phyloP scores from a whole-genome alignment of 169 alveolate genomes.

The Perkinsus olseni region DNA sequence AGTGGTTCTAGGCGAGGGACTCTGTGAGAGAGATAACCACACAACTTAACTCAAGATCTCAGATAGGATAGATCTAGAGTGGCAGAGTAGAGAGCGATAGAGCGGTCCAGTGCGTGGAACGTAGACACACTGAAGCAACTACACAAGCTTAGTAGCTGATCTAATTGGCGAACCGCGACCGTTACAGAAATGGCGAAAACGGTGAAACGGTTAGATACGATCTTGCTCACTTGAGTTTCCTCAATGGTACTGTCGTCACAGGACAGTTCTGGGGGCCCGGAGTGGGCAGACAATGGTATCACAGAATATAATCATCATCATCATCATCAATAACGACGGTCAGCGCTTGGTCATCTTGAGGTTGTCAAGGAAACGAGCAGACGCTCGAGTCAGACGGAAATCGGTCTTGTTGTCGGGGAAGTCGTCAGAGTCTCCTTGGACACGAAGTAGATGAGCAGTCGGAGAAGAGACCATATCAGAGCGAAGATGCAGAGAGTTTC shows the following conservation, averaged over 20 bases:
- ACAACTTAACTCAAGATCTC: not conserved
- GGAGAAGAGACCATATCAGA: not conserved
- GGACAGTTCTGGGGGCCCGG: slow-evolving; percentile 6
- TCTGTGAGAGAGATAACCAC: not conserved
- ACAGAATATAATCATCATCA: not conserved
- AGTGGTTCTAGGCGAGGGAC: not conserved
- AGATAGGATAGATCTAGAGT: not conserved
- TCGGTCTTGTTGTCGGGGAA: not conserved
- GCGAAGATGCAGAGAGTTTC: not conserved
- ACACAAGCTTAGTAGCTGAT: not conserved
- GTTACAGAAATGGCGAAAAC: no score
- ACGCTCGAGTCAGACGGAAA: not conserved
- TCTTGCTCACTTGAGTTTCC: not conserved
- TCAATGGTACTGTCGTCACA: not conserved
- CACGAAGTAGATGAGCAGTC: not conserved
- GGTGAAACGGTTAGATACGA: not conserved
- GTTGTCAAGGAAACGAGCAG: not conserved
- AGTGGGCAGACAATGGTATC: not conserved
- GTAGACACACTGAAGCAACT: not conserved
- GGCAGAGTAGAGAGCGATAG: not conserved
- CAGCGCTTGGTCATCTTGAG: not conserved
- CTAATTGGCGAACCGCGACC: not conserved
- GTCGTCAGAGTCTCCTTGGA: slow-evolving; percentile 2
- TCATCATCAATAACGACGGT: not conserved
- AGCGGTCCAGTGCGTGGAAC: slow-evolving; percentile 1